phyloP scores from a whole-genome alignment of 306 rosid genomes.

The Corylus americana region DNA sequence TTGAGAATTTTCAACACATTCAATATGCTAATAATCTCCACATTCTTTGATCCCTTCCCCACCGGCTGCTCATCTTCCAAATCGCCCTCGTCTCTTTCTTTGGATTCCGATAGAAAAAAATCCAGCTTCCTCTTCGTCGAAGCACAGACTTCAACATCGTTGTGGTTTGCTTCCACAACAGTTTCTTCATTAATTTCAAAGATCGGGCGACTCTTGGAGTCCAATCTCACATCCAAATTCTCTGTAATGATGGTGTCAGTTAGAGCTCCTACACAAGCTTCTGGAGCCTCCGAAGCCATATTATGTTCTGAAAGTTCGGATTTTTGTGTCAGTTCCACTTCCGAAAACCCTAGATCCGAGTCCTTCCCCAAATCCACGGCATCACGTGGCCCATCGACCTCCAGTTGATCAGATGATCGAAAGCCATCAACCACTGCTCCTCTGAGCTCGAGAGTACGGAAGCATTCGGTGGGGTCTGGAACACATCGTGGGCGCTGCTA shows the following conservation, averaged over 20 bases:
- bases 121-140: conserved; percentile 13
- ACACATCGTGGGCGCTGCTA: conserved; percentile 38
- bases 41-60: conserved; percentile 3
- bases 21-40: conserved; percentile 13
- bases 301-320: conserved; percentile 20
- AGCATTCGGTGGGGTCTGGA: conserved; percentile 57
- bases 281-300: neutral
- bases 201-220: neutral
- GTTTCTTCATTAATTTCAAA: conserved; percentile 4
- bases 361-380: conserved; percentile 38
- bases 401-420: neutral
- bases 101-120: neutral
- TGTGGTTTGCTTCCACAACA: neutral
- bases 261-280: neutral
- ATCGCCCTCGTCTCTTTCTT: neutral
- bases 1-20: conserved; percentile 29
- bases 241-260: neutral
- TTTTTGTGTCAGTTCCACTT: conserved; percentile 2
- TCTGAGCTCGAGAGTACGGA: conserved; percentile 24
- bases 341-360: conserved; percentile 38
- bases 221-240: neutral
- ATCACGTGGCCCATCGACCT: neutral
- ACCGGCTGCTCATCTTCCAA: neutral
- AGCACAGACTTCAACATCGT: neutral
- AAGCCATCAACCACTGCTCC: conserved; percentile 6